Evolutionary conservation across 2,329 filamentous ascomycete species (phyloP).

Genomic region (Nemania diffusa): DNA sequence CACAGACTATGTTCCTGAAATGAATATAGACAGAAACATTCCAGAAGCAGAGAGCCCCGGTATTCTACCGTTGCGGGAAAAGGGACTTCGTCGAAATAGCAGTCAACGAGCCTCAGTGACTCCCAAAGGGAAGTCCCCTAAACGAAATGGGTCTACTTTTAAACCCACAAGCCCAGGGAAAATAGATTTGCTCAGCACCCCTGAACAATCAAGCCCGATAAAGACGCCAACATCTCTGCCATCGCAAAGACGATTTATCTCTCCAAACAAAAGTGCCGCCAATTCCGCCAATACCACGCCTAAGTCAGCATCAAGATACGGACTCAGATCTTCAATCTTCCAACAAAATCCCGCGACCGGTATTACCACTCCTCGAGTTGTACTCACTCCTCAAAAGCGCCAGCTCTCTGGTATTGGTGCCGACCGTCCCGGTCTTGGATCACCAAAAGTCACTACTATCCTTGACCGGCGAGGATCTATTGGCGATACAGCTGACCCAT

Average conservation of each 20-base stretch:
- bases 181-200: slow-evolving; percentile 56
- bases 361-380: slow-evolving; percentile 68
- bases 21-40: slow-evolving; percentile 52
- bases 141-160: slow-evolving; percentile 38
- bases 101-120: slow-evolving; percentile 55
- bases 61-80: slow-evolving; percentile 63
- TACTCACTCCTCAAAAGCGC: slow-evolving; percentile 70
- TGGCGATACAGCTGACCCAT: slow-evolving; percentile 71
- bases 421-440: slow-evolving; percentile 77
- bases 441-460: slow-evolving; percentile 76
- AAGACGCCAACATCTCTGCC: slow-evolving; percentile 62
- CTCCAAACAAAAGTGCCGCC: slow-evolving; percentile 57
- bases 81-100: slow-evolving; percentile 61
- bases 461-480: slow-evolving; percentile 78
- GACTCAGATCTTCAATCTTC: slow-evolving; percentile 53
- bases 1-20: slow-evolving; percentile 46
- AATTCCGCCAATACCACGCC: slow-evolving; percentile 37
- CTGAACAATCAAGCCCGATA: slow-evolving; percentile 58
- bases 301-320: slow-evolving; percentile 39
- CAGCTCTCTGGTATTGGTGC: slow-evolving; percentile 74
- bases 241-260: slow-evolving; percentile 57
- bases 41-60: slow-evolving; percentile 66
- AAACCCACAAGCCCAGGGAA: slow-evolving; percentile 45
- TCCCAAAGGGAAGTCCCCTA: slow-evolving; percentile 49
- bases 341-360: slow-evolving; percentile 58